Percentiles rank a stretch among this genome's conserved stretches.
Evolutionary conservation across 1,284 basidiomycete genomes (phyloP).

Genomic region (Cryptococcus sp.): DNA sequence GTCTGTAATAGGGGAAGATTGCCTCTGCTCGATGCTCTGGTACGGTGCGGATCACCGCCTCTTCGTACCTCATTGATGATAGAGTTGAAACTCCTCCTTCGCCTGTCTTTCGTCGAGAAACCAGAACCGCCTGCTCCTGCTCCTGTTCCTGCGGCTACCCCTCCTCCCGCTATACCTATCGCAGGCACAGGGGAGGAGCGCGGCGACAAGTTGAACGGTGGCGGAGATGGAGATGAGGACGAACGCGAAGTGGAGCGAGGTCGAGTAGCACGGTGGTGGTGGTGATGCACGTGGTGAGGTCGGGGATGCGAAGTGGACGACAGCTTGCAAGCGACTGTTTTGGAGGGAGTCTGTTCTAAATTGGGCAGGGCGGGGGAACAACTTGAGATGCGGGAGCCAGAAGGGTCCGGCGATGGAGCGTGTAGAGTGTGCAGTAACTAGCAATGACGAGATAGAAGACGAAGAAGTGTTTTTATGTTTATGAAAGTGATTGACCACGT

Average conservation of each 20-base stretch:
- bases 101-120: no score
- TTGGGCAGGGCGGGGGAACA: no score
- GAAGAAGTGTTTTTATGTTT: no score
- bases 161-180: background rate
- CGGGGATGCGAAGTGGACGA: slow-evolving; percentile 5
- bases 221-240: slow-evolving; percentile 44
- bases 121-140: slow-evolving; percentile 2
- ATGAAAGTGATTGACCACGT: no score
- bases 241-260: slow-evolving; percentile 33
- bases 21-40: slow-evolving; percentile 11
- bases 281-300: slow-evolving; percentile 14
- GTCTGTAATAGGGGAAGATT: background rate
- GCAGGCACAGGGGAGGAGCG: slow-evolving; percentile 1
- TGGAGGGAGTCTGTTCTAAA: no score
- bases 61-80: no score
- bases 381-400: background rate
- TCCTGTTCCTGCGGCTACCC: background rate
- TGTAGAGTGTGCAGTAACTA: no score
- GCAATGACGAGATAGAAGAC: no score
- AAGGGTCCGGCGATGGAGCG: no score
- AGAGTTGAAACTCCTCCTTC: no score
- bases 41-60: background rate
- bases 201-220: slow-evolving; percentile 16
- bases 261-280: slow-evolving; percentile 17
- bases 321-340: slow-evolving; percentile 4